A percentile compares a stretch with the other conserved stretches of the same genome.
Conservation (phyloP, 345 rosid species). For the Gossypium longicalyx region DNA sequence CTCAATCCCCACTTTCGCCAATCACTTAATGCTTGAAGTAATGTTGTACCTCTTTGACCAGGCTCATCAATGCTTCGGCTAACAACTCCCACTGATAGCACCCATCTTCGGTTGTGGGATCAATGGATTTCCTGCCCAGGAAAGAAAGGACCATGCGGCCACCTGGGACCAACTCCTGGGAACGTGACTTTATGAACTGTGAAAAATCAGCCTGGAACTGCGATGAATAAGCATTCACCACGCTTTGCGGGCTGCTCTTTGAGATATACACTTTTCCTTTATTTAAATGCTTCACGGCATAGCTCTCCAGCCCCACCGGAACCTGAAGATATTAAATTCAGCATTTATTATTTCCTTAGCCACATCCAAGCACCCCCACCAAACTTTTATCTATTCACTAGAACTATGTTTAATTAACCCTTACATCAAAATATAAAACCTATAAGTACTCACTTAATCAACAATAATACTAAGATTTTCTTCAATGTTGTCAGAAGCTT, state of each 20-base stretch:
- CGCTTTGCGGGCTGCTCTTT: slow-evolving; percentile 50
- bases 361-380: neutral
- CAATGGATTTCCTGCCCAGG: slow-evolving; percentile 46
- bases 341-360: neutral
- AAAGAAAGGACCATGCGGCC: slow-evolving; percentile 70
- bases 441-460: too few species aligned
- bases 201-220: slow-evolving; percentile 63
- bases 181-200: slow-evolving; percentile 43
- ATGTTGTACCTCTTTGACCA: slow-evolving; percentile 51
- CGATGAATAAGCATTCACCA: slow-evolving; percentile 47
- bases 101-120: slow-evolving; percentile 50
- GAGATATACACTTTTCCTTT: slow-evolving; percentile 63
- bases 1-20: neutral
- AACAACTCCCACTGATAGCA: slow-evolving; percentile 63
- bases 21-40: neutral
- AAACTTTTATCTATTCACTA: neutral
- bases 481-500: neutral
- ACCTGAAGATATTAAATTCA: slow-evolving; percentile 33
- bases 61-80: slow-evolving; percentile 52
- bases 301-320: slow-evolving; percentile 39
- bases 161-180: slow-evolving; percentile 54
- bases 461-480: too few species aligned
- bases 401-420: too few species aligned
- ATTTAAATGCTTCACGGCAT: slow-evolving; percentile 28
- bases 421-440: too few species aligned